A percentile compares a stretch with the other conserved stretches of the same genome.
Conservation (phyloP, 2,329 filamentous ascomycete species). For the Pseudocercospora vitis region DNA sequence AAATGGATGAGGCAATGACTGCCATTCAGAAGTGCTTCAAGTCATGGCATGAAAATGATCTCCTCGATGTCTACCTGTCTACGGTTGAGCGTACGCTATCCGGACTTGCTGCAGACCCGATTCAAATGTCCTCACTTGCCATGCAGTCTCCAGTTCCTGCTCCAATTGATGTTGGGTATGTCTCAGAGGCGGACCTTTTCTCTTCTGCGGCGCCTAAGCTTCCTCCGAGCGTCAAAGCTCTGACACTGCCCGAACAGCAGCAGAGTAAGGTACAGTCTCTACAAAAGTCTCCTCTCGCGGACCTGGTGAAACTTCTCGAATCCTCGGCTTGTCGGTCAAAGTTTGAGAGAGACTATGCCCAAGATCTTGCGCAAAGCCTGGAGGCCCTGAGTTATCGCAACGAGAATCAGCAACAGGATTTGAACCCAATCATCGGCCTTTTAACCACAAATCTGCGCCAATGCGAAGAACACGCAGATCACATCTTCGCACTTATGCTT, state of each 20-base stretch:
- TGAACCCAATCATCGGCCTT: too few relatives aligned
- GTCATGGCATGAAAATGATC: slow-evolving; percentile 23
- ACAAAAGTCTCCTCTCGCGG: not conserved
- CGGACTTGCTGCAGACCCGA: not conserved
- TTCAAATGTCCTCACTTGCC: not conserved
- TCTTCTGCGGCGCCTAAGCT: not conserved
- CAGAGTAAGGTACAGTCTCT: not conserved
- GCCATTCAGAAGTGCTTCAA: slow-evolving; percentile 15
- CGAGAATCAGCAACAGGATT: too few relatives aligned
- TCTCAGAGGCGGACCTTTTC: slow-evolving; percentile 15
- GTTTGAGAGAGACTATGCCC: slow-evolving; percentile 10
- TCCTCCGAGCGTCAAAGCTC: too few relatives aligned
- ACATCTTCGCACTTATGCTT: not conserved
- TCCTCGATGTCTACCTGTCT: slow-evolving; percentile 19
- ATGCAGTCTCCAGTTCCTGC: not conserved
- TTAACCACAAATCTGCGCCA: too few relatives aligned
- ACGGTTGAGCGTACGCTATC: slow-evolving; percentile 8
- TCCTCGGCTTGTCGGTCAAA: not conserved
- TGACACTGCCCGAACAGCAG: not conserved
- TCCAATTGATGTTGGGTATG: not conserved
- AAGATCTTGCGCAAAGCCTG: slow-evolving; percentile 14
- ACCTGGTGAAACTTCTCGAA: not conserved
- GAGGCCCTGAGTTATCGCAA: too few relatives aligned
- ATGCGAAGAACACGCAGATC: too few relatives aligned
- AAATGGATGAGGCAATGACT: slow-evolving; percentile 16